Conservation (phyloP, 2,329 filamentous ascomycete species). For the Leptographium flavum region DNA sequence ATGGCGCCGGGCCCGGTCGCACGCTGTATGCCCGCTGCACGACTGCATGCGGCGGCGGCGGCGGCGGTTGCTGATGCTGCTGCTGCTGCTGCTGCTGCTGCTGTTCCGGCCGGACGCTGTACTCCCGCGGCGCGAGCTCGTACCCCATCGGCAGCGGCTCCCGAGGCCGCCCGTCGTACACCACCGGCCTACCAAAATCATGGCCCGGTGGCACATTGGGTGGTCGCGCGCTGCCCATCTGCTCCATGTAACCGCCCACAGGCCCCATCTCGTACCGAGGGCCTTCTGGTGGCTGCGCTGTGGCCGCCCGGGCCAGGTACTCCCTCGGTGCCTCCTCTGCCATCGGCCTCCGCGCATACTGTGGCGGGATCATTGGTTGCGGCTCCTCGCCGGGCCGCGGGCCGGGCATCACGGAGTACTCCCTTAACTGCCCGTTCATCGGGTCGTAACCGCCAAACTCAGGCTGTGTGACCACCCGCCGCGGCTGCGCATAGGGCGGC, state of each 20-base stretch:
- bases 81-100: neutral
- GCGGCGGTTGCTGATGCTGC: conserved; percentile 5
- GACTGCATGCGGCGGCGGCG: conserved; percentile 17
- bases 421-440: conserved; percentile 36
- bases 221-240: conserved; percentile 41
- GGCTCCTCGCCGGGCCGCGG: conserved; percentile 24
- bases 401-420: conserved; percentile 39
- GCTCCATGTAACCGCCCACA: conserved; percentile 17
- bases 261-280: conserved; percentile 14
- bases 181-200: neutral
- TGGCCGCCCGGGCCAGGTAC: conserved; percentile 38
- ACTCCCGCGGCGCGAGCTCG: conserved; percentile 1
- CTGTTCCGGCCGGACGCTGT: conserved; percentile 11
- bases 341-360: neutral
- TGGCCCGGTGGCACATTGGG: conserved; percentile 3
- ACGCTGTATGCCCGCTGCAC: conserved; percentile 25
- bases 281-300: conserved; percentile 32
- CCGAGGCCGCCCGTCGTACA: neutral
- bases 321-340: conserved; percentile 21
- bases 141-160: neutral
- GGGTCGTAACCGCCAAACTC: conserved; percentile 28
- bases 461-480: conserved; percentile 48
- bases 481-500: conserved; percentile 30
- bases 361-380: neutral
- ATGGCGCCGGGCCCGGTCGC: conserved; percentile 16